These are phyloP conservation scores for Zygoascus biomembranicola DNA, from an alignment of 805 yeast genomes.

Conservation along the genomic window DNA sequence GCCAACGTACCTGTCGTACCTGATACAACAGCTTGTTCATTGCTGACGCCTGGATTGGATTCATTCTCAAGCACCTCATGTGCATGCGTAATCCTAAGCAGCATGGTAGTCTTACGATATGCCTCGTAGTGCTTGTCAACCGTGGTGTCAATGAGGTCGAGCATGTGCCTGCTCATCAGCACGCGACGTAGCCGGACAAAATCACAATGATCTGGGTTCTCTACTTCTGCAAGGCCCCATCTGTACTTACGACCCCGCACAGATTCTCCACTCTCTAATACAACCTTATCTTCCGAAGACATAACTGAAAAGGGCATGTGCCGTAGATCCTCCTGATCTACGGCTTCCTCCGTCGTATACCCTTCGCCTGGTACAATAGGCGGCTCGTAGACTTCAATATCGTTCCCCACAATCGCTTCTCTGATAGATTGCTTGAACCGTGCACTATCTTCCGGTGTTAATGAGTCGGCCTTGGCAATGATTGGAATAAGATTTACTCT, in stretches of 20 bases:
- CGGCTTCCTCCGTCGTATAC: conserved; percentile 40
- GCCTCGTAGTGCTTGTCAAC: conserved; percentile 75
- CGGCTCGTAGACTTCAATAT: conserved; percentile 56
- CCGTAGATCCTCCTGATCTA: conserved; percentile 25
- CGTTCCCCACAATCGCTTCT: conserved; percentile 75
- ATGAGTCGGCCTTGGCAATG: conserved; percentile 81
- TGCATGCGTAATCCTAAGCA: conserved; percentile 14
- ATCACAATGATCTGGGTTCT: conserved; percentile 87
- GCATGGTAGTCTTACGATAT: conserved; percentile 40
- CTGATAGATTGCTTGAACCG: conserved; percentile 59
- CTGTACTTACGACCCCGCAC: conserved; percentile 83
- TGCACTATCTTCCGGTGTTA: conserved; percentile 61
- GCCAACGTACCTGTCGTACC: not conserved
- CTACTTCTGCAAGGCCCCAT: conserved; percentile 95
- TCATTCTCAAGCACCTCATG: not conserved
- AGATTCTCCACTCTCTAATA: conserved; percentile 40
- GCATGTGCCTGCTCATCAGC: conserved; percentile 71
- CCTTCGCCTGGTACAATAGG: conserved; percentile 42
- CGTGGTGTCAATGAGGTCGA: conserved; percentile 72
- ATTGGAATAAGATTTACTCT: conserved; percentile 85
- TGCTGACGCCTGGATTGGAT: not conserved
- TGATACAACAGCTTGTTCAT: not conserved
- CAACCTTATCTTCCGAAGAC: conserved; percentile 57
- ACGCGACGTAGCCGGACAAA: conserved; percentile 76
- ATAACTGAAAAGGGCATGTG: conserved; percentile 66